Evolutionary conservation across 768 basidiomycete genomes (phyloP).

Genomic region (Mycena rebaudengoi): DNA sequence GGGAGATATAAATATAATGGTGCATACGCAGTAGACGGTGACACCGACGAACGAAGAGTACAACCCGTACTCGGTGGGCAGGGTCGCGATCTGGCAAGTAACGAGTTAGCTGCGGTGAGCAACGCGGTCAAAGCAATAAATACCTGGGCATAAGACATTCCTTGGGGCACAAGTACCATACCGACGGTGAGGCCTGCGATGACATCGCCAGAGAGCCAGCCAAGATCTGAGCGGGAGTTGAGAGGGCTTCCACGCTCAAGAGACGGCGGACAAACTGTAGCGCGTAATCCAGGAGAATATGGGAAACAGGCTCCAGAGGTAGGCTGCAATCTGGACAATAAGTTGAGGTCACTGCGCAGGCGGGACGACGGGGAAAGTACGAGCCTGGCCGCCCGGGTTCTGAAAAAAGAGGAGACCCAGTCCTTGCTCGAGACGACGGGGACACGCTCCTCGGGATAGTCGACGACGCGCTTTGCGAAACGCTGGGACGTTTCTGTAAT

Average conservation of each 20-base stretch:
- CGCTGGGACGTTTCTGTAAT: conserved; percentile 56
- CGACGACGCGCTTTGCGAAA: conserved; percentile 65
- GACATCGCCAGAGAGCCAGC: conserved; percentile 87
- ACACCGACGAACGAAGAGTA: conserved; percentile 95
- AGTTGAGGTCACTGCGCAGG: conserved; percentile 10
- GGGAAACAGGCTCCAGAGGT: conserved; percentile 82
- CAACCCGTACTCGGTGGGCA: conserved; percentile 88
- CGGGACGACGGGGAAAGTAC: conserved; percentile 29
- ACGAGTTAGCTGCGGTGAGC: background rate
- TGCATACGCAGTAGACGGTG: conserved; percentile 79
- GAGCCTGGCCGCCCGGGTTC: conserved; percentile 61
- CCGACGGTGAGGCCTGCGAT: conserved; percentile 95
- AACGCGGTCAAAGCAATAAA: background rate
- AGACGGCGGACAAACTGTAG: conserved; percentile 69
- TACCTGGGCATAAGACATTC: conserved; percentile 89
- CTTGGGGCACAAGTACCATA: conserved; percentile 94
- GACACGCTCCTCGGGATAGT: conserved; percentile 65
- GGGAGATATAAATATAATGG: background rate
- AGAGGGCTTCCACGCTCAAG: background rate
- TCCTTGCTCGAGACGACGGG: conserved; percentile 67
- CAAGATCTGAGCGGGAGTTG: conserved; percentile 56
- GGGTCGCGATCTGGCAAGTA: conserved; percentile 85
- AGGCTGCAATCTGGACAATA: conserved; percentile 61
- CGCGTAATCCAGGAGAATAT: conserved; percentile 86
- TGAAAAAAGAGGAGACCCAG: conserved; percentile 53